Percentiles rank a stretch among this genome's conserved stretches.
Conservation (phyloP, 179 eudicot genomes). For the Sideroxylon spinosum region DNA sequence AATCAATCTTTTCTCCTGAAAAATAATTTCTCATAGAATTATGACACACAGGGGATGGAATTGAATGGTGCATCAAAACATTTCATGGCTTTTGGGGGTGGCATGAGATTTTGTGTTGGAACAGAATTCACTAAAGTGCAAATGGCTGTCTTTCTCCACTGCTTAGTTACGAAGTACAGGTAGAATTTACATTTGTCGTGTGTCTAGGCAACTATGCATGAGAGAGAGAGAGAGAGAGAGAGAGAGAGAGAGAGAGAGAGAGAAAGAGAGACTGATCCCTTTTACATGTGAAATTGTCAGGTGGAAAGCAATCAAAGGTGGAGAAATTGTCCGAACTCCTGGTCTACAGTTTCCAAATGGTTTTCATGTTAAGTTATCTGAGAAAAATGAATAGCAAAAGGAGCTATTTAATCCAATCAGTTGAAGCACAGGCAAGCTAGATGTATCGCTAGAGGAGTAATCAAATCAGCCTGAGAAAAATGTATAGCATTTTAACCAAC, state of each 20-base stretch:
- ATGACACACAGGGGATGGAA: slow-evolving; percentile 50
- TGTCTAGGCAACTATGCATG: background rate
- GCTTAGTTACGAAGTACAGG: slow-evolving; percentile 76
- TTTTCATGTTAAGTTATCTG: slow-evolving; percentile 42
- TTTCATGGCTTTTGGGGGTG: slow-evolving; percentile 95
- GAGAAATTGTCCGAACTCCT: slow-evolving; percentile 68
- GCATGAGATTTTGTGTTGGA: slow-evolving; percentile 91
- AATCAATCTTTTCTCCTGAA: background rate
- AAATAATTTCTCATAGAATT: background rate
- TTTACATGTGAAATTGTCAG: slow-evolving; percentile 30
- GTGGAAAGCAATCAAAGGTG: slow-evolving; percentile 62
- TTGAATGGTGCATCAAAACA: slow-evolving; percentile 64
- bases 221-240: background rate
- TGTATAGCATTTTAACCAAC: background rate
- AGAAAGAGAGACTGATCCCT: slow-evolving; percentile 17
- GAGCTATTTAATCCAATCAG: background rate
- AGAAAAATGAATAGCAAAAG: slow-evolving; percentile 22
- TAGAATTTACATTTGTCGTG: slow-evolving; percentile 20
- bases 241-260: slow-evolving; percentile 4
- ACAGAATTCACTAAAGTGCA: slow-evolving; percentile 82
- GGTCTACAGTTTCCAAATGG: slow-evolving; percentile 81
- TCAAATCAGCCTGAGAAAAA: background rate
- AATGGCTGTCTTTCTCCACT: slow-evolving; percentile 79
- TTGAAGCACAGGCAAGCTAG: slow-evolving; percentile 8
- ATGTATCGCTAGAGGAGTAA: slow-evolving; percentile 9